A percentile compares a stretch with the other conserved stretches of the same genome.
phyloP scores from a whole-genome alignment of 306 rosid genomes.

The Argentina anserina region DNA sequence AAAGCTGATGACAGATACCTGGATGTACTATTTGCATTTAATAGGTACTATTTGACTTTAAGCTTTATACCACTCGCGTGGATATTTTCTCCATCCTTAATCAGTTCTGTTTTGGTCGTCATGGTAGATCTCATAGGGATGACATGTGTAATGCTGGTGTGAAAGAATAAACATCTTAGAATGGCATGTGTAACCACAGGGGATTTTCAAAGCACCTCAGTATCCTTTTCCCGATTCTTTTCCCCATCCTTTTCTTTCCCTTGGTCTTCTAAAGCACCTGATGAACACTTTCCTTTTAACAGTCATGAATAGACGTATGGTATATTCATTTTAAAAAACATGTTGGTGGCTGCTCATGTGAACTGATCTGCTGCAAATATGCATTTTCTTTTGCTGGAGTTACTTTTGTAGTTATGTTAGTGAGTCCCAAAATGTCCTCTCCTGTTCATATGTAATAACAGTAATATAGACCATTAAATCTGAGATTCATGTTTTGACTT shows the following conservation, averaged over 20 bases:
- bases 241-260: not conserved
- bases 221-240: not conserved
- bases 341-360: not conserved
- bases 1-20: not conserved
- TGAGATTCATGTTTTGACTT: not conserved
- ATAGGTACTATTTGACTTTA: not conserved
- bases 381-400: not conserved
- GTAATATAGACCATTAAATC: not conserved
- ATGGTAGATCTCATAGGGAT: not conserved
- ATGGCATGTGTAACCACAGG: not conserved
- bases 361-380: slow-evolving; percentile 6
- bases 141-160: not conserved
- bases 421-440: not conserved
- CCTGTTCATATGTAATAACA: not conserved
- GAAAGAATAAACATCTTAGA: not conserved
- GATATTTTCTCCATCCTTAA: not conserved
- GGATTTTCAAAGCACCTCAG: not conserved
- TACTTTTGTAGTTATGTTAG: not conserved
- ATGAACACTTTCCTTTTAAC: not conserved
- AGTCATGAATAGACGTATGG: not conserved
- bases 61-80: not conserved
- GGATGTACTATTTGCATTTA: not conserved
- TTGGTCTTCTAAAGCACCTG: not conserved
- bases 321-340: not conserved
- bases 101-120: not conserved